Evolutionary conservation across 805 yeast species (phyloP).

Genomic region (Wickerhamiella kazuoi): DNA sequence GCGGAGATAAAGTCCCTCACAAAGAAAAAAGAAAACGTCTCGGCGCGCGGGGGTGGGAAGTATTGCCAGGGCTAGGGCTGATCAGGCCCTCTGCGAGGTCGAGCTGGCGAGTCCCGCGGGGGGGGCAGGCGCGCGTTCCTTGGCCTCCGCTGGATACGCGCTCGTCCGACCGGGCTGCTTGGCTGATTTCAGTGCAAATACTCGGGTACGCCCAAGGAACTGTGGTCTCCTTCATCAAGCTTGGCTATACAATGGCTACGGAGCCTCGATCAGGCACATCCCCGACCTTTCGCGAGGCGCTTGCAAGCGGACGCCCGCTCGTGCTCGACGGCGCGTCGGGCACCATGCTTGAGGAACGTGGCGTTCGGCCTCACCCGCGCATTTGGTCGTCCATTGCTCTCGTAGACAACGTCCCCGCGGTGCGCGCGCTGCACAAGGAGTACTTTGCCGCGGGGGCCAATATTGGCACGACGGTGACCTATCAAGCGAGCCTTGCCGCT

Average conservation of each 20-base stretch:
- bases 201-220: too few species aligned
- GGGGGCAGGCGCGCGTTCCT: too few species aligned
- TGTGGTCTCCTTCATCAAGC: not conserved
- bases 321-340: conserved; percentile 51
- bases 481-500: conserved; percentile 37
- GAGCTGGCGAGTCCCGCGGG: too few species aligned
- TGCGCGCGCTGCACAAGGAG: conserved; percentile 31
- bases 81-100: too few species aligned
- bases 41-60: too few species aligned
- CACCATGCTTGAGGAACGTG: conserved; percentile 37
- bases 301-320: not conserved
- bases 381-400: conserved; percentile 49
- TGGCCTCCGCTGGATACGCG: too few species aligned
- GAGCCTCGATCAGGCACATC: too few species aligned
- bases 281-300: not conserved
- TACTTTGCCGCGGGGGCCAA: conserved; percentile 40
- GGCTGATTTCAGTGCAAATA: too few species aligned
- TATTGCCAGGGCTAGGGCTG: too few species aligned
- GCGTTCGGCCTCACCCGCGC: conserved; percentile 28
- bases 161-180: too few species aligned
- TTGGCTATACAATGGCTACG: not conserved
- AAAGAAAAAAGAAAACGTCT: conserved; percentile 17
- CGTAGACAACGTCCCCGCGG: conserved; percentile 26
- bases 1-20: not conserved
- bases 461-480: conserved; percentile 37